Evolutionary conservation across 2,329 filamentous ascomycete species (phyloP).

Genomic region (Trichophyton benhamiae): DNA sequence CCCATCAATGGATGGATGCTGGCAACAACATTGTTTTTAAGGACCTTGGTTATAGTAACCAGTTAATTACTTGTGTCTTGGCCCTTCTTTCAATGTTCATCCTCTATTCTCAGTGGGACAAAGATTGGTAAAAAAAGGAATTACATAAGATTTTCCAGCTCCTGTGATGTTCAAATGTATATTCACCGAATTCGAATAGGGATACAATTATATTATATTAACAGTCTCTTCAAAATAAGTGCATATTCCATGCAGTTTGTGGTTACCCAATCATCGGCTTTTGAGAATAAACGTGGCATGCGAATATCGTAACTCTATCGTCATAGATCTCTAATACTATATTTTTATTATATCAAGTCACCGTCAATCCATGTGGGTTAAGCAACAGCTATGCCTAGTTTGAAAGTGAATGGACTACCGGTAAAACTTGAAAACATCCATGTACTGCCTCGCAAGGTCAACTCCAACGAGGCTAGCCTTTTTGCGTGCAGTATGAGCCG

Average conservation of each 20-base stretch:
- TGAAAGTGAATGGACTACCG: slow-evolving; percentile 17
- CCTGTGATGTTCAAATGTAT: neutral
- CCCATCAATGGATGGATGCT: neutral
- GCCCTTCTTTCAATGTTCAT: neutral
- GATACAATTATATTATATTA: neutral
- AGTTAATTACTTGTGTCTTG: neutral
- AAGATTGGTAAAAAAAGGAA: neutral
- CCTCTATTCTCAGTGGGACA: neutral
- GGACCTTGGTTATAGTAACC: neutral
- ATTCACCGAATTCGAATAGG: neutral
- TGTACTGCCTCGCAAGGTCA: slow-evolving; percentile 34
- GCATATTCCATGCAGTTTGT: neutral
- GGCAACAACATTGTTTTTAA: neutral
- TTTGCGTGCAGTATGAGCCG: slow-evolving; percentile 13
- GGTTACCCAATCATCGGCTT: neutral
- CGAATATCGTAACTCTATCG: neutral
- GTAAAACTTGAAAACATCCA: slow-evolving; percentile 35
- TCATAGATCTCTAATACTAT: neutral
- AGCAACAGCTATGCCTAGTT: neutral
- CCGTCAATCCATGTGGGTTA: neutral
- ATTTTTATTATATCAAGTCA: neutral
- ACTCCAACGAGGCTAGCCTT: slow-evolving; percentile 21
- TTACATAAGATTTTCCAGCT: neutral
- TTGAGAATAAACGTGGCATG: neutral
- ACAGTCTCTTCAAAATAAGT: neutral